Evolutionary conservation across 225 moss, liverwort and hornwort genomes (phyloP).

Genomic region (Straminergon stramineum): DNA sequence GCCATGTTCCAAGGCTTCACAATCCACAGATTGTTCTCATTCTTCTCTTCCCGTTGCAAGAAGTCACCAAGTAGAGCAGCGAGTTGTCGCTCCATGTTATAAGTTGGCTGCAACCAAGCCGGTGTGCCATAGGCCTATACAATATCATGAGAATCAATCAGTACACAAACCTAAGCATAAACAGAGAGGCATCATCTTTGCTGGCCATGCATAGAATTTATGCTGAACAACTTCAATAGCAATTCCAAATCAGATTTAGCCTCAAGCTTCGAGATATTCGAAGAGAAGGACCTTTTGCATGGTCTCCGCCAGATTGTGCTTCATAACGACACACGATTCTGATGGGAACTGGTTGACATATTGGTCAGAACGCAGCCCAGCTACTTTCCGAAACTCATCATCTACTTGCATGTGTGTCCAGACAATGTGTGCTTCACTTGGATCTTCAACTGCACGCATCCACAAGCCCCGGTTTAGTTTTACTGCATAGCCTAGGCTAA

Average conservation of each 20-base stretch:
- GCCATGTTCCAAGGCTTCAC: conserved; percentile 99
- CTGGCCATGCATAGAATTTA: not conserved
- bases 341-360: conserved; percentile 90
- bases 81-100: conserved; percentile 79
- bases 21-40: conserved; percentile 83
- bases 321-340: conserved; percentile 90
- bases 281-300: conserved; percentile 60
- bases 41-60: conserved; percentile 42
- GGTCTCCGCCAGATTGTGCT: conserved; percentile 89
- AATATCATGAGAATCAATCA: not conserved
- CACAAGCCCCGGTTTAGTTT: not conserved
- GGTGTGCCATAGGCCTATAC: conserved; percentile 66
- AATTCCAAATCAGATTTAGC: not conserved
- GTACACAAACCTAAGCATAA: not conserved
- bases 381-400: conserved; percentile 53
- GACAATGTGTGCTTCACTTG: conserved; percentile 68
- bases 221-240: not conserved
- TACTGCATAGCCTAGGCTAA: not conserved
- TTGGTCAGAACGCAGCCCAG: conserved; percentile 53
- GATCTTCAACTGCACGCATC: conserved; percentile 55
- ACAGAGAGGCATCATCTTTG: not conserved
- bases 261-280: not conserved
- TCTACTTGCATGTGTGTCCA: conserved; percentile 93
- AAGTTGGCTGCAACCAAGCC: conserved; percentile 81
- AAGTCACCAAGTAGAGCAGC: conserved; percentile 75